Percentiles rank a stretch among this genome's conserved stretches.
Conservation (phyloP, 257 asterid genomes). For the Lycium barbarum region DNA sequence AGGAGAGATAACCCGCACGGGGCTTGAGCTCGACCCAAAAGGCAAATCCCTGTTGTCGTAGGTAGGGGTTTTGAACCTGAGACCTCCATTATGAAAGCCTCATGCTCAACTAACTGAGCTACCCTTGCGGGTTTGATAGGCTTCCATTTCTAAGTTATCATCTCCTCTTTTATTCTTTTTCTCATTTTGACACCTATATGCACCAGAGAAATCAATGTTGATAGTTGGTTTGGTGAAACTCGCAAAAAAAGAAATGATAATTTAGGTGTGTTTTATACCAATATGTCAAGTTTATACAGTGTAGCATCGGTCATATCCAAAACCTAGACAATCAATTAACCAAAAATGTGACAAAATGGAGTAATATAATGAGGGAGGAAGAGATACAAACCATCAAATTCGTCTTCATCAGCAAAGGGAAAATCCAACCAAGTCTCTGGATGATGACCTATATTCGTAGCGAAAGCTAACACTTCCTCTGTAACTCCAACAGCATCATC, state of each 20-base stretch:
- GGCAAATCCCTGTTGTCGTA: too few species aligned
- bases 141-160: background rate
- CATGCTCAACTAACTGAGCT: too few species aligned
- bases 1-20: too few species aligned
- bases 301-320: background rate
- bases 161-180: background rate
- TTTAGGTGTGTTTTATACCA: too few species aligned
- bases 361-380: background rate
- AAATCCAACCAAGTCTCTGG: slow-evolving; percentile 99
- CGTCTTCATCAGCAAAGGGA: slow-evolving; percentile 87
- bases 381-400: slow-evolving; percentile 66
- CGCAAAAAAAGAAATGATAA: too few species aligned
- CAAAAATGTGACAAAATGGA: too few species aligned
- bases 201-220: background rate
- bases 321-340: too few species aligned
- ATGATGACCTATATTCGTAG: slow-evolving; percentile 92
- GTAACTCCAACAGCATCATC: slow-evolving; percentile 82
- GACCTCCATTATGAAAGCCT: too few species aligned
- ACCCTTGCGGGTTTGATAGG: too few species aligned
- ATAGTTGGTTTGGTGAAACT: too few species aligned
- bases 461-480: slow-evolving; percentile 85
- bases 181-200: background rate
- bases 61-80: too few species aligned
- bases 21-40: too few species aligned
- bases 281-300: background rate